Percentiles rank a stretch among this genome's conserved stretches.
phyloP scores from a whole-genome alignment of 495 filamentous ascomycete species.

The Paragyromitra xinjiangensis region DNA sequence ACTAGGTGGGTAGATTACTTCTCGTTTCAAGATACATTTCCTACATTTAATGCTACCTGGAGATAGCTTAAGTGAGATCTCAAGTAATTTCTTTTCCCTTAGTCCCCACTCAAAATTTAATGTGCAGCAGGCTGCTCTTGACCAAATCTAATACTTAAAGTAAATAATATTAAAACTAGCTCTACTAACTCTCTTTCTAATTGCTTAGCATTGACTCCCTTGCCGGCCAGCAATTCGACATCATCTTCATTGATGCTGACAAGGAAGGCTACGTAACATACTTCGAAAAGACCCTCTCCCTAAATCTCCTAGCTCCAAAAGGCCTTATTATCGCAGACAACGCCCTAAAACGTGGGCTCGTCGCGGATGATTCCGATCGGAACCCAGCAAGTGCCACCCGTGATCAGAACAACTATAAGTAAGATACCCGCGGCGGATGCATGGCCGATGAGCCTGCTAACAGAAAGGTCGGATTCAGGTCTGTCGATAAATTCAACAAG shows the following conservation, averaged over 20 bases:
- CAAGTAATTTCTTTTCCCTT: background rate
- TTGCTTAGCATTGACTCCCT: conserved; percentile 45
- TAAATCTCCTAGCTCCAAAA: conserved; percentile 51
- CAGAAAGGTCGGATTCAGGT: conserved; percentile 23
- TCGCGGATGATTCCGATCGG: conserved; percentile 43
- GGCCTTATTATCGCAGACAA: conserved; percentile 59
- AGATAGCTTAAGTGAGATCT: background rate
- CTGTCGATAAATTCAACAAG: conserved; percentile 55
- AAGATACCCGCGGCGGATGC: background rate
- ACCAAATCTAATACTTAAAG: background rate
- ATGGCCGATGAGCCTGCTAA: conserved; percentile 4
- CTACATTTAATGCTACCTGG: background rate
- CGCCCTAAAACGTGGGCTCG: conserved; percentile 46
- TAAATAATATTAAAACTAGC: background rate
- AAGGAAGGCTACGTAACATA: conserved; percentile 55
- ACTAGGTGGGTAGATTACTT: conserved; percentile 5
- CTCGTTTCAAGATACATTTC: background rate
- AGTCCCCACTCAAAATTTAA: background rate
- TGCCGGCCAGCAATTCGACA: conserved; percentile 53
- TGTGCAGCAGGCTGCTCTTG: background rate
- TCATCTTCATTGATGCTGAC: conserved; percentile 58
- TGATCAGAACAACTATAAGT: conserved; percentile 21
- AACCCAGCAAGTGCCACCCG: conserved; percentile 29
- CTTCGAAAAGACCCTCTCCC: conserved; percentile 45
- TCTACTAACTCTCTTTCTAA: conserved; percentile 6